Evolutionary conservation across 345 rosid species (phyloP).

Genomic region (Boechera divaricarpa): DNA sequence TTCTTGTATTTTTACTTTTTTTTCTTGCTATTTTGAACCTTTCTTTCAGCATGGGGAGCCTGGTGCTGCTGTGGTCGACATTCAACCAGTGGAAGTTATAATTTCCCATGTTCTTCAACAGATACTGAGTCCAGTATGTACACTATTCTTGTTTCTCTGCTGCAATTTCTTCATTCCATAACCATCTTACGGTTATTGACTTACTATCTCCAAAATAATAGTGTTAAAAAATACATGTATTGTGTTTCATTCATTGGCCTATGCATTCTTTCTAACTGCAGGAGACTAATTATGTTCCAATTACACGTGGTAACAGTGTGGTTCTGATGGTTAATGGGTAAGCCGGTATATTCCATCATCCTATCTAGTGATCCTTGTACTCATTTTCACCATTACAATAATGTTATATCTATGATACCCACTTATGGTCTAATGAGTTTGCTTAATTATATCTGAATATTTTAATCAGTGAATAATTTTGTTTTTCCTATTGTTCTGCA

Average conservation of each 20-base stretch:
- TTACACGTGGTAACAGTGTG: slow-evolving; percentile 85
- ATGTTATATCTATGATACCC: neutral
- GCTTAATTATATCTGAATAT: slow-evolving; percentile 2
- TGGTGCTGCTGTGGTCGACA: slow-evolving; percentile 89
- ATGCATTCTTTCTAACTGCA: slow-evolving; percentile 48
- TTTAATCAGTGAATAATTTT: neutral
- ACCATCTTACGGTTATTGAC: slow-evolving; percentile 24
- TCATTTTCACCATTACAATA: neutral
- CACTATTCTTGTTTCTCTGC: slow-evolving; percentile 7
- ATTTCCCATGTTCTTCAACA: slow-evolving; percentile 85
- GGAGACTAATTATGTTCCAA: slow-evolving; percentile 95
- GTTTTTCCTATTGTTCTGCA: slow-evolving; percentile 35
- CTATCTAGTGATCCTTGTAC: neutral
- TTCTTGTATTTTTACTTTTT: neutral
- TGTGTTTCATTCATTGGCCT: slow-evolving; percentile 6
- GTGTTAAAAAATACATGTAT: neutral
- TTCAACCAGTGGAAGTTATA: slow-evolving; percentile 82
- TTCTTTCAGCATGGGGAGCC: slow-evolving; percentile 85
- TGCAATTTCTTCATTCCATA: slow-evolving; percentile 16
- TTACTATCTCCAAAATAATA: neutral
- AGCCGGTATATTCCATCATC: slow-evolving; percentile 38
- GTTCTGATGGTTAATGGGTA: slow-evolving; percentile 97
- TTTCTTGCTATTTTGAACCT: neutral
- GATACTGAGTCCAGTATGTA: slow-evolving; percentile 76
- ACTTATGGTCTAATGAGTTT: slow-evolving; percentile 5